Conservation (phyloP, 1,139 yeast genomes). For the Cylindricascospora bacillispora region DNA sequence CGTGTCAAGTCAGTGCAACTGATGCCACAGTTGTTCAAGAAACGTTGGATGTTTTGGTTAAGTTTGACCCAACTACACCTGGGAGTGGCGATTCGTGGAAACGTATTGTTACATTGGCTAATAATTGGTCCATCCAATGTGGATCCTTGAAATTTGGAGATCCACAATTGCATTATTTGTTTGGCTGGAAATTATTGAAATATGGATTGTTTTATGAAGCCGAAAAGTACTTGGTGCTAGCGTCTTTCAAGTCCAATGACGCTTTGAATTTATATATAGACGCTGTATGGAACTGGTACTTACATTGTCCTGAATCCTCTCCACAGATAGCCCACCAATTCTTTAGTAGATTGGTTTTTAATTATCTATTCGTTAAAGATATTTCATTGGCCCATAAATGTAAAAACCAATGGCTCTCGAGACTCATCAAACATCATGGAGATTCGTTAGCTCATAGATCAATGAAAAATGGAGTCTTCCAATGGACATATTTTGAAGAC, state of each 20-base stretch:
- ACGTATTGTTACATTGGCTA: constrained; percentile 50
- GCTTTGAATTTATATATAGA: constrained; percentile 40
- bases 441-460: constrained; percentile 9
- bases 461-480: constrained; percentile 18
- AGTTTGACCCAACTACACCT: constrained; percentile 47
- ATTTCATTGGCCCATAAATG: constrained; percentile 43
- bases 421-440: constrained; percentile 2
- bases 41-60: constrained; percentile 22
- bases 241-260: constrained; percentile 53
- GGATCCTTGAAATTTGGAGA: constrained; percentile 54
- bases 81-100: no score
- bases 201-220: constrained; percentile 34
- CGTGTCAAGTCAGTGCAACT: constrained; percentile 34
- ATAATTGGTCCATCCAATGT: constrained; percentile 49
- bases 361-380: constrained; percentile 55
- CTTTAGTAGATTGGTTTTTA: constrained; percentile 51
- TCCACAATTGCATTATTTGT: constrained; percentile 55
- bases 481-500: constrained; percentile 21
- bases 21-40: constrained; percentile 31
- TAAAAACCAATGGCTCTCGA: constrained; percentile 19
- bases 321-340: constrained; percentile 37
- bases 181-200: constrained; percentile 52
- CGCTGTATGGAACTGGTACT: constrained; percentile 47
- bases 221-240: constrained; percentile 52
- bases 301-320: constrained; percentile 20